Conservation (phyloP, 441 rosid genomes). For the Croton laevigatus region DNA sequence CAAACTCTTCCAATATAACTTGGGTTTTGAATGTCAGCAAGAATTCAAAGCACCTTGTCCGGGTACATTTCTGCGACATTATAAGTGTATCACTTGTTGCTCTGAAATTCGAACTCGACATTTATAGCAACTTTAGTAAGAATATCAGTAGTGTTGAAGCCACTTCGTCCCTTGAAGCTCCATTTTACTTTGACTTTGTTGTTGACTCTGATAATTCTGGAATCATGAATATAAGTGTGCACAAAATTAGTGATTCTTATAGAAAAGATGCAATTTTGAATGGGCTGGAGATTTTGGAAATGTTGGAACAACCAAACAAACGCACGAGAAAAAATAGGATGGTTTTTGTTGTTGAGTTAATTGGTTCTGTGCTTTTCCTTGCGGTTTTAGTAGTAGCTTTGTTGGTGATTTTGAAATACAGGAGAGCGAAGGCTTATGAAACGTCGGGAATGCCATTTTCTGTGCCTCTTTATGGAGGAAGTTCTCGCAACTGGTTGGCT, state of each 20-base stretch:
- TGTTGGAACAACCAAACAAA: background rate
- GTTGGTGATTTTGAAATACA: background rate
- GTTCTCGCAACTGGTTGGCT: background rate
- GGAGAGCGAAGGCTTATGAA: background rate
- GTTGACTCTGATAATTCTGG: conserved; percentile 15
- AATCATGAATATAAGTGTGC: conserved; percentile 11
- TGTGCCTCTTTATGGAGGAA: conserved; percentile 2
- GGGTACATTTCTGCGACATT: conserved; percentile 20
- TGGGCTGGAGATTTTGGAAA: conserved; percentile 23
- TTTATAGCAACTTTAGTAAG: conserved; percentile 15
- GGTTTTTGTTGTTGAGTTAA: background rate
- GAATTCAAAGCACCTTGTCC: conserved; percentile 13
- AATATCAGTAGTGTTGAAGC: background rate
- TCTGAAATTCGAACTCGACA: conserved; percentile 3
- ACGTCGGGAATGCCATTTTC: conserved; percentile 17
- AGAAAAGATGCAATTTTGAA: conserved; percentile 18
- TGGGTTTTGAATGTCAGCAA: conserved; percentile 14
- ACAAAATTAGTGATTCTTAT: conserved; percentile 1
- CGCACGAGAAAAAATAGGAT: conserved; percentile 7
- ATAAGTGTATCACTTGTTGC: background rate
- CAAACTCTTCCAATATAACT: conserved; percentile 13
- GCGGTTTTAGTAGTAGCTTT: background rate
- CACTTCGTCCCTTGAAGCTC: background rate
- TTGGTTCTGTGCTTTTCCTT: conserved; percentile 1
- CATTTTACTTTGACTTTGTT: conserved; percentile 21